A percentile compares a stretch with the other conserved stretches of the same genome.
phyloP scores from a whole-genome alignment of 306 rosid species.

The Benincasa hispida region DNA sequence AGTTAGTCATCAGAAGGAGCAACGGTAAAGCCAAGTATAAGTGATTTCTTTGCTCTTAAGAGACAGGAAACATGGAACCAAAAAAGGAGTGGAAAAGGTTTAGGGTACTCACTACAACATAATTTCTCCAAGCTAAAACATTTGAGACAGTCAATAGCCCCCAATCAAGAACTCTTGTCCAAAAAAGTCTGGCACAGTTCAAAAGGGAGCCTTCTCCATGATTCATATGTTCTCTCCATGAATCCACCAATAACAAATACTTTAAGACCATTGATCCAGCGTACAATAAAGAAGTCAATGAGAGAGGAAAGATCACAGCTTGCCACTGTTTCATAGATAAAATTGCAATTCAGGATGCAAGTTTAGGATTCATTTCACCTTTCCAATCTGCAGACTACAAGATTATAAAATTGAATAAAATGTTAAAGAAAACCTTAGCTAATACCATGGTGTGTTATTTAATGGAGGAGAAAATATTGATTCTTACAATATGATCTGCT shows the following conservation, averaged over 20 bases:
- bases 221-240: constrained; percentile 33
- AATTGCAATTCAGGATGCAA: constrained; percentile 45
- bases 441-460: not conserved
- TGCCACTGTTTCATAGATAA: constrained; percentile 94
- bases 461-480: constrained; percentile 2
- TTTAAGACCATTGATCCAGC: constrained; percentile 63
- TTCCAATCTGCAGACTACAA: constrained; percentile 34
- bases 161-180: constrained; percentile 16
- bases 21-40: not conserved
- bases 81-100: not conserved
- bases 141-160: constrained; percentile 26
- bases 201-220: constrained; percentile 29
- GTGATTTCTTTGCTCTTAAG: not conserved
- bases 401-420: constrained; percentile 25
- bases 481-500: constrained; percentile 68
- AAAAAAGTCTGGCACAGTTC: constrained; percentile 16
- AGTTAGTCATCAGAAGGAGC: not conserved
- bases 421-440: constrained; percentile 11
- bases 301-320: constrained; percentile 64
- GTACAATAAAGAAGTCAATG: constrained; percentile 72
- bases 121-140: constrained; percentile 63
- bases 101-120: constrained; percentile 61
- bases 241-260: constrained; percentile 32
- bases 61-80: not conserved
- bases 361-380: constrained; percentile 37